Percentiles rank a stretch among this genome's conserved stretches.
Conservation (phyloP, 208 protist genomes). For the Trypanosoma caninum region DNA sequence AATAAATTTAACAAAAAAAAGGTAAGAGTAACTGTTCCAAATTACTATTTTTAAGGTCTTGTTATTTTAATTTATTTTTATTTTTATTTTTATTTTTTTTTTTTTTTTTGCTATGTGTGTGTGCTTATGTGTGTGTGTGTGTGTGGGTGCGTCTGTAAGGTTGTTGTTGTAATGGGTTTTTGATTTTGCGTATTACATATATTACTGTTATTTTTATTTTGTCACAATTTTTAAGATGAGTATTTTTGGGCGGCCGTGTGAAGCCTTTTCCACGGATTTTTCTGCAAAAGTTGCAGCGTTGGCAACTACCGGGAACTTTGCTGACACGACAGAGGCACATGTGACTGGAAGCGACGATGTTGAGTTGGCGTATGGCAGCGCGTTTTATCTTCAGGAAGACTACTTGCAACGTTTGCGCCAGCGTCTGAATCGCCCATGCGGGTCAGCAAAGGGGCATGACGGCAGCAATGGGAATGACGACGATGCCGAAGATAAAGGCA, state of each 20-base stretch:
- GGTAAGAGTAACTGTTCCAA: neutral
- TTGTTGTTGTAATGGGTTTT: no score
- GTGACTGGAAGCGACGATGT: conserved; percentile 49
- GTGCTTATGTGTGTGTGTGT: neutral
- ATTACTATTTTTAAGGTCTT: conserved; percentile 14
- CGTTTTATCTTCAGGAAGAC: conserved; percentile 58
- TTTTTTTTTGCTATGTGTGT: conserved; percentile 14
- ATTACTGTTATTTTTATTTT: conserved; percentile 12
- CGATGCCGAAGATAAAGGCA: neutral
- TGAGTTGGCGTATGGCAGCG: conserved; percentile 56
- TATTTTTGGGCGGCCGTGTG: neutral
- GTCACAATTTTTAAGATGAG: conserved; percentile 1
- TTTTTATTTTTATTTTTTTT: conserved; percentile 6
- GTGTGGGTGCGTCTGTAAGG: no score
- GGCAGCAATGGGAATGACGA: neutral
- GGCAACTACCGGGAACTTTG: neutral
- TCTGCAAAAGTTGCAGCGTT: neutral
- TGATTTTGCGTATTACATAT: no score
- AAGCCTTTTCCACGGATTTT: neutral
- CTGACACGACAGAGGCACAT: conserved; percentile 45
- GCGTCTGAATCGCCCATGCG: neutral
- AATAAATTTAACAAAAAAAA: conserved; percentile 3
- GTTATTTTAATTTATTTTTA: conserved; percentile 1
- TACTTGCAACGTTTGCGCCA: conserved; percentile 10
- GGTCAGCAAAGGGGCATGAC: neutral